Base-by-base conservation (phyloP, 352 stramenopile genomes). In the Pythium brachiatum region DNA sequence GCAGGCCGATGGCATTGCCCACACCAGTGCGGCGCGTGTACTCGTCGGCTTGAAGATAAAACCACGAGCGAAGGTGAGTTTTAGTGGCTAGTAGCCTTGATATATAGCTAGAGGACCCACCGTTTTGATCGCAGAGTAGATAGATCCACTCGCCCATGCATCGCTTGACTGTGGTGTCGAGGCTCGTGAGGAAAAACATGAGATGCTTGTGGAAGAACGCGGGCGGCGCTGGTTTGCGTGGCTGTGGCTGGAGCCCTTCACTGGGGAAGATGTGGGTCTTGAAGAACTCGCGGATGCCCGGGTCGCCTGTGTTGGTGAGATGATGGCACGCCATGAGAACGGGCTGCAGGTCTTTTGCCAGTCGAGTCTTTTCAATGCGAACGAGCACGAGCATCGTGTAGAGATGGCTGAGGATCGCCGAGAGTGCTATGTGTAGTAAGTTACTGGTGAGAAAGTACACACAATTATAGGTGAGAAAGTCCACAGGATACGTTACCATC, bases 61-160 rank as follows among this genome's bases (percentile, higher is more conserved):
- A n/a, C n/a, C 32, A 43, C 29, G 21, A 20, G 8, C n/a, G 51
- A 23, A 56, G 48, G 41, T 43, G 32, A 23, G n/a, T 21, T 32
- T 29, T 26, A 58, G 66, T 72, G 69, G 68, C 66, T 34, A 62
- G 18, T 8, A 63, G 47, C 36, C 57, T n/a, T 58, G 60, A n/a
- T 23, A 57, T 20, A 3, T 8, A n/a, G 50, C 12, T 12, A 36
- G 3, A 9, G 2, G n/a, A 57, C 74, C 58, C 78, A 94, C 85
- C 77, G 32, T 90, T 89, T 72, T 92, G 54, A 61, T 89, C 64
- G 62, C 81, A 92, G 6, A 94, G 73, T 34, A 85, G 60, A 60
- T 83, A 91, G 46, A 94, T 59, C 76, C 78, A 90, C 48, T 94
- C 83, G 50, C 81, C 80, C 43, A 74, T 72, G 65, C 77, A 90